phyloP scores from a whole-genome alignment of 768 basidiomycete genomes.

The Suillus sp. region DNA sequence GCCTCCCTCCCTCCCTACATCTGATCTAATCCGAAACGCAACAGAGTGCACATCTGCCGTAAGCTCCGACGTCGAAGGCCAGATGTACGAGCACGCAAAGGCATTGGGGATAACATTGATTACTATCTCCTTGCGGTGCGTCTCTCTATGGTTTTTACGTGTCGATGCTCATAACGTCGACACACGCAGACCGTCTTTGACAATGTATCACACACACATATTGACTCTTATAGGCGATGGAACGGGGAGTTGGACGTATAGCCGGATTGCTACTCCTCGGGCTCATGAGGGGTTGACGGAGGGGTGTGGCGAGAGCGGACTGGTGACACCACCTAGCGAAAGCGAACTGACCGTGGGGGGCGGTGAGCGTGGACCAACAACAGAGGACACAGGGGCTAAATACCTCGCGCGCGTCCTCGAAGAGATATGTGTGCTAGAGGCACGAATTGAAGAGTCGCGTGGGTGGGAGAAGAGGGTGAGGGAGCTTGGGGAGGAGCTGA shows the following conservation, averaged over 20 bases:
- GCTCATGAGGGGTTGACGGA: background rate
- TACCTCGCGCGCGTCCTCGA: constrained; percentile 30
- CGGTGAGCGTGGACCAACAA: background rate
- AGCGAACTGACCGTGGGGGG: background rate
- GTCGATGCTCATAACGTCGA: background rate
- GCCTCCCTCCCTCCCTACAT: constrained; percentile 38
- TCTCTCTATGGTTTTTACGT: background rate
- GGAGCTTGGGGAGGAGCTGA: constrained; percentile 28
- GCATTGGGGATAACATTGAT: constrained; percentile 87
- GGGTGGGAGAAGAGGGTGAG: constrained; percentile 30
- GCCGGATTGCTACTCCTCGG: constrained; percentile 47
- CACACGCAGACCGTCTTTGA: constrained; percentile 73
- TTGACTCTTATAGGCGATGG: constrained; percentile 77
- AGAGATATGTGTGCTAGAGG: constrained; percentile 30
- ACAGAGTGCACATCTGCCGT: constrained; percentile 94
- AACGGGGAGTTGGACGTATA: constrained; percentile 70
- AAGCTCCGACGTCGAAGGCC: constrained; percentile 92
- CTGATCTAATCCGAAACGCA: constrained; percentile 38
- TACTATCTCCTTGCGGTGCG: constrained; percentile 85
- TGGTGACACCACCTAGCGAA: background rate
- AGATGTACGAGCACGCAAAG: constrained; percentile 94
- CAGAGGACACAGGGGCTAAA: constrained; percentile 7
- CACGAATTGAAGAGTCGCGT: constrained; percentile 25
- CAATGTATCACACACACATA: constrained; percentile 87
- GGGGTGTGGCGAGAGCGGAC: background rate